Evolutionary conservation across 2,329 filamentous ascomycete species (phyloP).

Genomic region (Pochonia chlamydosporia): DNA sequence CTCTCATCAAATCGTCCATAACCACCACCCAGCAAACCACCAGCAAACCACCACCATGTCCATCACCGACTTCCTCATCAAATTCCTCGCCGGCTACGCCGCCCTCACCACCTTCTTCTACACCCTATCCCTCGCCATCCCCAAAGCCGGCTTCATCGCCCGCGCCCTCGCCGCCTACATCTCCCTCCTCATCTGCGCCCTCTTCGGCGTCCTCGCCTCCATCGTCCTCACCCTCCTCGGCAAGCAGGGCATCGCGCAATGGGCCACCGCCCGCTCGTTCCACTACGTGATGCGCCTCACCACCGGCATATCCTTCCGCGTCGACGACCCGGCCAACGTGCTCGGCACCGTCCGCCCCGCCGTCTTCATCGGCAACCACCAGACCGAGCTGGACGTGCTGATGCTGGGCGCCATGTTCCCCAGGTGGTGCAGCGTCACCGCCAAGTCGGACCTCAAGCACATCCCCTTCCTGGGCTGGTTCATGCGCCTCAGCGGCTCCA

Average conservation of each 20-base stretch:
- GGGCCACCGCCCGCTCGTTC: conserved; percentile 74
- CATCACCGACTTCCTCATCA: conserved; percentile 31
- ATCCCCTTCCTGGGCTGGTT: conserved; percentile 92
- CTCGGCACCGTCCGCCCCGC: conserved; percentile 67
- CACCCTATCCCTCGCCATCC: conserved; percentile 52
- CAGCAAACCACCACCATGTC: conserved; percentile 5
- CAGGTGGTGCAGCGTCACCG: conserved; percentile 85
- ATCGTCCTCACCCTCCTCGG: conserved; percentile 66
- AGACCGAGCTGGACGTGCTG: conserved; percentile 90
- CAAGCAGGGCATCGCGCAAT: conserved; percentile 74
- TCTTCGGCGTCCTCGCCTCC: conserved; percentile 72
- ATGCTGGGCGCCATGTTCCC: conserved; percentile 89
- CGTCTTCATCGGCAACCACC: conserved; percentile 91
- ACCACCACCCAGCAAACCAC: too few relatives aligned
- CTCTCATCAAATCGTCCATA: too few relatives aligned
- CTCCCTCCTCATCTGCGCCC: conserved; percentile 52
- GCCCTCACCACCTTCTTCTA: conserved; percentile 52
- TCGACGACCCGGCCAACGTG: conserved; percentile 60
- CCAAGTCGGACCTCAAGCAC: conserved; percentile 76
- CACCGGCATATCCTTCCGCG: conserved; percentile 72
- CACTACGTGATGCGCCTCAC: conserved; percentile 69
- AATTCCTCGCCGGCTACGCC: conserved; percentile 46
- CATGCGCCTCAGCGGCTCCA: conserved; percentile 78
- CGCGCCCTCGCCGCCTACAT: conserved; percentile 63
- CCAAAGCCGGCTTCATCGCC: conserved; percentile 61